Evolutionary conservation across 2,329 filamentous ascomycete species (phyloP), one percentile per base, ranked within the genome.

Genomic region (Coniochaeta sp.): DNA sequence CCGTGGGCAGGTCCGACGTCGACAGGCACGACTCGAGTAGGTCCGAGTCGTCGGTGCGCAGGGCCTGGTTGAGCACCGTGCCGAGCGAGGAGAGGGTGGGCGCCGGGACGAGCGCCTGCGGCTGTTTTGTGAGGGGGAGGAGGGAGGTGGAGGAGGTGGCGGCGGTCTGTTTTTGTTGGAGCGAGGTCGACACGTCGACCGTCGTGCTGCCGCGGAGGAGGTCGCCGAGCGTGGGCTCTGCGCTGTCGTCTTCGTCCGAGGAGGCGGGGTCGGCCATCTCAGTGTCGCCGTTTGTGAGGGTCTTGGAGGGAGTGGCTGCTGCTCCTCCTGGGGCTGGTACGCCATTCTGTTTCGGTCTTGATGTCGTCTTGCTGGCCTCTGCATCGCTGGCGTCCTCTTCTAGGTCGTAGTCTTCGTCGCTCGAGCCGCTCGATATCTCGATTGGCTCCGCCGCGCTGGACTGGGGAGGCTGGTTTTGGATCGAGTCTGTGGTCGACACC

Each of bases 1-100:
- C 89, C 63, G 89, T 93, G 64, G 82, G 78, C 54, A 87, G 75
- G 71, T 97, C 90, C 59, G 84, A 87, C 17, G 89, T 89, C 68
- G 91, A 89, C 68, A 99, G 85, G 75, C 93, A 98, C 0, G 91
- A 92, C 78, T 98, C 93, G 67, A 99, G 87, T 58, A 97, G 88
- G 64, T 89, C 87, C 63, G 84, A 83, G 76, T 99, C 95, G 75
- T 97, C 95, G 62, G 93, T 97, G 69, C 89, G 89, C 60, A 99
- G 87, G 6, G 95, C 91, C 74, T 98, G 93, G 16, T 92, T 88
- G 62, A 99, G 87, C n/a, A 97, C 91, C 5, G 91, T 96, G 55
- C 90, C 89, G 57, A 99, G 84, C 7, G 93, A 96, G 61, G 91
- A 87, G 61, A 89, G 87, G 14, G 87, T 87, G 14, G 88, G 89